phyloP scores from a whole-genome alignment of 192 early-diverging fungal genomes.

The Mortierella claussenii region DNA sequence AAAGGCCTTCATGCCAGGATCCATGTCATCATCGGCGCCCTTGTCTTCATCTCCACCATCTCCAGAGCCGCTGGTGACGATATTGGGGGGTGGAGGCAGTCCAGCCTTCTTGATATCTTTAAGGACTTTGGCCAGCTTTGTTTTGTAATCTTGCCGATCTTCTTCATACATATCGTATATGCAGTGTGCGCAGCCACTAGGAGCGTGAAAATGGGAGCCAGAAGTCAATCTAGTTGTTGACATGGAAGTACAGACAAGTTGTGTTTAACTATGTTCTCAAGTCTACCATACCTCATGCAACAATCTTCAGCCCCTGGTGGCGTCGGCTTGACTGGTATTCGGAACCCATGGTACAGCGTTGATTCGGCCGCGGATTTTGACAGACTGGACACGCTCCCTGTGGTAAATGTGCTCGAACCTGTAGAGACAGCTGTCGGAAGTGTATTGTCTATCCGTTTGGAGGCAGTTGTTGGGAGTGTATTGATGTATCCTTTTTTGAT shows the following conservation, averaged over 20 bases:
- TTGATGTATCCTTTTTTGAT: slow-evolving; percentile 20
- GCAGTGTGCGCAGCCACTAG: slow-evolving; percentile 47
- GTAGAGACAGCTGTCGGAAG: slow-evolving; percentile 21
- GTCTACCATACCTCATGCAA: slow-evolving; percentile 43
- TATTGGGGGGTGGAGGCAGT: slow-evolving; percentile 28
- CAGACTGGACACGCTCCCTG: slow-evolving; percentile 10
- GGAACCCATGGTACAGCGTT: slow-evolving; percentile 33
- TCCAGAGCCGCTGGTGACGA: background rate
- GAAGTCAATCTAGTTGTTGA: background rate
- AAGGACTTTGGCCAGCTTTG: slow-evolving; percentile 13
- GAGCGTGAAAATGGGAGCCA: background rate
- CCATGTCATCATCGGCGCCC: slow-evolving; percentile 54
- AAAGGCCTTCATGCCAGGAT: slow-evolving; percentile 65
- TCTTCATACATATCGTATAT: slow-evolving; percentile 51
- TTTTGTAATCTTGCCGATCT: slow-evolving; percentile 44
- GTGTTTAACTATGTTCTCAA: background rate
- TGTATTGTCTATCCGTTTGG: slow-evolving; percentile 9
- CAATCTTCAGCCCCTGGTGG: slow-evolving; percentile 50
- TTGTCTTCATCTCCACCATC: background rate
- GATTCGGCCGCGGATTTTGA: slow-evolving; percentile 6
- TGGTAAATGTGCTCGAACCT: slow-evolving; percentile 7
- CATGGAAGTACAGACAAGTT: background rate
- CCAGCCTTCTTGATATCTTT: slow-evolving; percentile 32
- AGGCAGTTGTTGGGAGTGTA: background rate
- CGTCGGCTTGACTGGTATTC: slow-evolving; percentile 29